These are phyloP conservation scores for Ogataea methylovora DNA, from an alignment of 805 yeast species.

Conservation along the genomic window DNA sequence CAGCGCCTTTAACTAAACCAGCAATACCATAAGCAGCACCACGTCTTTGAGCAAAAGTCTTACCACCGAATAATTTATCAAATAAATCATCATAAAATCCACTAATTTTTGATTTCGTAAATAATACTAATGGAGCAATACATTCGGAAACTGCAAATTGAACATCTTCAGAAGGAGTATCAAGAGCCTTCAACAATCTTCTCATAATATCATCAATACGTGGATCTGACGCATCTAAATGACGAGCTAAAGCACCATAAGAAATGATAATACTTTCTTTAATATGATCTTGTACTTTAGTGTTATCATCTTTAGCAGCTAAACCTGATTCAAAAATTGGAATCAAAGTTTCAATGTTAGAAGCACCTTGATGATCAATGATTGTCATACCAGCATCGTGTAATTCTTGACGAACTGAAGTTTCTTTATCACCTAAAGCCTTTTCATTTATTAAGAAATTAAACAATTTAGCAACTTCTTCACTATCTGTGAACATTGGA, in stretches of 20 bases:
- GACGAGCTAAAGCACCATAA: constrained; percentile 88
- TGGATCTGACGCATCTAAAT: constrained; percentile 58
- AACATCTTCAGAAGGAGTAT: constrained; percentile 84
- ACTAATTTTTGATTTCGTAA: constrained; percentile 43
- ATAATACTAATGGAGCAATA: constrained; percentile 71
- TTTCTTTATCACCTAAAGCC: constrained; percentile 70
- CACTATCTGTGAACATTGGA: constrained; percentile 31
- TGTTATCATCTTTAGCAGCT: constrained; percentile 38
- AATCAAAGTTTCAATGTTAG: constrained; percentile 63
- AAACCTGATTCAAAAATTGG: constrained; percentile 74
- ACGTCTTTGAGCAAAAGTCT: constrained; percentile 48
- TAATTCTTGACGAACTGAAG: constrained; percentile 68
- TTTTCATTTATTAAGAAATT: constrained; percentile 47
- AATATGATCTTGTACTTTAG: constrained; percentile 48
- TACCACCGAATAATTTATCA: constrained; percentile 49
- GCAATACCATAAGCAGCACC: constrained; percentile 97
- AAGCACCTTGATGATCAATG: constrained; percentile 58
- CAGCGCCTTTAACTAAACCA: constrained; percentile 87
- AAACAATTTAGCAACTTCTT: constrained; percentile 47
- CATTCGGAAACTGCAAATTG: constrained; percentile 84
- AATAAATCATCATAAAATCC: constrained; percentile 52
- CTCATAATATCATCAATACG: constrained; percentile 61
- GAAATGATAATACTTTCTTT: constrained; percentile 78
- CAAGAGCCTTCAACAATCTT: constrained; percentile 65
- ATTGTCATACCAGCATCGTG: constrained; percentile 84